Conservation (phyloP, 1,284 basidiomycete genomes). For the Sporisorium graminicola region DNA sequence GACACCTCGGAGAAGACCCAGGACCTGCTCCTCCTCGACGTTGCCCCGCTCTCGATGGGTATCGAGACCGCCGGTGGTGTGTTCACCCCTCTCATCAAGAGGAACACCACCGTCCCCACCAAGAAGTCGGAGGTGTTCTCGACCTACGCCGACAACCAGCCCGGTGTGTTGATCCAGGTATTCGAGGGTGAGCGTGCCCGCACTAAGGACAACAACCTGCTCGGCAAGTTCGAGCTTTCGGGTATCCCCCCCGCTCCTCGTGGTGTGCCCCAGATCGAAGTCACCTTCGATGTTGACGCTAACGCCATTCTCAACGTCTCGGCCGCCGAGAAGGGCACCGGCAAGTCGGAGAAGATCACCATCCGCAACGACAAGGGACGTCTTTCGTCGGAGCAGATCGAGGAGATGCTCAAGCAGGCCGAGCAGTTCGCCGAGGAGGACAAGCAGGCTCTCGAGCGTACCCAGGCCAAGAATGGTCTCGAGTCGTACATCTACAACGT, state of each 20-base stretch:
- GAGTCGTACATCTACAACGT: conserved; percentile 98
- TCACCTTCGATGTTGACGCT: conserved; percentile 98
- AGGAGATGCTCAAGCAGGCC: conserved; percentile 80
- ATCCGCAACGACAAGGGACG: conserved; percentile 99
- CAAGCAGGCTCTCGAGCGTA: conserved; percentile 75
- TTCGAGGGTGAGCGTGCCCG: conserved; percentile 99
- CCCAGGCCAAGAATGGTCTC: conserved; percentile 81
- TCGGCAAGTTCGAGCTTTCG: conserved; percentile 98
- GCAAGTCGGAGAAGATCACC: conserved; percentile 91
- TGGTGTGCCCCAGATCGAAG: conserved; percentile 97
- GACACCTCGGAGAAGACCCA: conserved; percentile 98
- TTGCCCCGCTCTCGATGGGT: conserved; percentile 91
- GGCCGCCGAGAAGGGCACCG: conserved; percentile 96
- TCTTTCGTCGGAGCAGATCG: conserved; percentile 97
- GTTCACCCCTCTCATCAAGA: conserved; percentile 96
- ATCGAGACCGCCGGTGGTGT: conserved; percentile 99
- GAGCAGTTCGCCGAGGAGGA: conserved; percentile 82
- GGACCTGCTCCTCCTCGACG: conserved; percentile 96
- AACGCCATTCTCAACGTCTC: conserved; percentile 98
- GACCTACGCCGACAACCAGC: conserved; percentile 99
- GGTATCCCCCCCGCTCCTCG: conserved; percentile 98
- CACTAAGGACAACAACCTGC: conserved; percentile 98
- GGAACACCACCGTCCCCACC: conserved; percentile 98
- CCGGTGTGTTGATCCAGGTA: conserved; percentile 97
- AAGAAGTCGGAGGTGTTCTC: conserved; percentile 99